Conservation (phyloP, 1,284 basidiomycete species). For the Tilletia caries region DNA sequence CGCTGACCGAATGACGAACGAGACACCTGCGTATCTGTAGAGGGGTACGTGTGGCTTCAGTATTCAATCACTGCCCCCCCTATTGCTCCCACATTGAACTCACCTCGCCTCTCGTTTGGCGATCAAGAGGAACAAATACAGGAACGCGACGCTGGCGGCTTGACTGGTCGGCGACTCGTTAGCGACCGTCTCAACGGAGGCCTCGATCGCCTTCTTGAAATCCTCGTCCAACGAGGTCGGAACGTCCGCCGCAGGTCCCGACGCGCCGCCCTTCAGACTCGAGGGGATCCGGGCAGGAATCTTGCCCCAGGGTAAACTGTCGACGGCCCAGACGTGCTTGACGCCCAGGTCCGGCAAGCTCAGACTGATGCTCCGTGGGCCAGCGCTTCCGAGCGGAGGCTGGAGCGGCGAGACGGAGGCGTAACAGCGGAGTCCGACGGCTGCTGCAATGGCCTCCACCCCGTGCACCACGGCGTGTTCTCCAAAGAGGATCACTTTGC, state of each 20-base stretch:
- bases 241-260: conserved; percentile 14
- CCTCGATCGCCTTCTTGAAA: conserved; percentile 38
- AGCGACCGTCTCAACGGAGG: conserved; percentile 22
- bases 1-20: conserved; percentile 81
- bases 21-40: conserved; percentile 29
- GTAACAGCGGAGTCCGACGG: conserved; percentile 92
- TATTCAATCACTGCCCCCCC: too few relatives aligned
- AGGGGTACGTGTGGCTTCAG: too few relatives aligned
- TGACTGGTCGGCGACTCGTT: conserved; percentile 53
- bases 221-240: conserved; percentile 16
- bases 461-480: conserved; percentile 99
- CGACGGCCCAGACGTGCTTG: conserved; percentile 74
- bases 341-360: conserved; percentile 79
- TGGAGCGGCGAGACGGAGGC: conserved; percentile 64
- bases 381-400: not conserved
- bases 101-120: conserved; percentile 63
- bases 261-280: conserved; percentile 6
- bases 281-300: conserved; percentile 46
- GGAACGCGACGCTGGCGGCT: conserved; percentile 74
- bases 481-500: conserved; percentile 96
- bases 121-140: conserved; percentile 89
- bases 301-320: conserved; percentile 77
- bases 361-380: conserved; percentile 69
- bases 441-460: conserved; percentile 89
- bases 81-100: conserved; percentile 53